These are phyloP conservation scores for Hypericum perforatum DNA, from an alignment of 345 rosid species.

Conservation along the genomic window DNA sequence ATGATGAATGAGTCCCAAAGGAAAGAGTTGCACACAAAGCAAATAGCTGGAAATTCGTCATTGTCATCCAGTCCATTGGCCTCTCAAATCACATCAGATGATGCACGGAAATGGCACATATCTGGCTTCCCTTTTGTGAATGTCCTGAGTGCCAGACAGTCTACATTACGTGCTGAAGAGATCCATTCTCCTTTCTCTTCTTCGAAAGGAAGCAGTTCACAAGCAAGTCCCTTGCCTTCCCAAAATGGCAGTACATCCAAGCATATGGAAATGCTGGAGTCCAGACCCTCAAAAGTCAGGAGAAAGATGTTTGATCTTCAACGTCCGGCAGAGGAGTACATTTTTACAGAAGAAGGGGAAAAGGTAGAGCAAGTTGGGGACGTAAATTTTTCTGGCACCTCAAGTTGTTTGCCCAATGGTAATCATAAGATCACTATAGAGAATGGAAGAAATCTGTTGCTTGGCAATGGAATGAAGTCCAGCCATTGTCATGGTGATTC, in stretches of 20 bases:
- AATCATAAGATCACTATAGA: conserved; percentile 24
- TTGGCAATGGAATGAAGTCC: conserved; percentile 21
- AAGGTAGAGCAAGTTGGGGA: conserved; percentile 12
- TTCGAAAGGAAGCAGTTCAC: conserved; percentile 37
- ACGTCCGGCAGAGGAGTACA: conserved; percentile 69
- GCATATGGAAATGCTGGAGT: conserved; percentile 44
- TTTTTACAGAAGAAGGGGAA: conserved; percentile 45
- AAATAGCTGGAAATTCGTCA: conserved; percentile 33
- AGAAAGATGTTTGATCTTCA: conserved; percentile 78
- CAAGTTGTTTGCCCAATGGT: conserved; percentile 40
- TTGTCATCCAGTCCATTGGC: conserved; percentile 47
- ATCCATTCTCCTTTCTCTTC: conserved; percentile 49
- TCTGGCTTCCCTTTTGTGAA: conserved; percentile 47
- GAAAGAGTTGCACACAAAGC: conserved; percentile 26
- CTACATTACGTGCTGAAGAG: conserved; percentile 34
- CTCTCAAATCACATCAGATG: conserved; percentile 47
- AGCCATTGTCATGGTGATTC: conserved; percentile 28
- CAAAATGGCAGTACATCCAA: conserved; percentile 46
- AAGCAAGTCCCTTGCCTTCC: conserved; percentile 39
- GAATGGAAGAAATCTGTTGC: conserved; percentile 27
- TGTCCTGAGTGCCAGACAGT: conserved; percentile 42
- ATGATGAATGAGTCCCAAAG: too few relatives aligned
- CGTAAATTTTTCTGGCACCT: conserved; percentile 27
- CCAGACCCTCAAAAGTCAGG: conserved; percentile 65
- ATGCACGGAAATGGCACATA: conserved; percentile 57